Evolutionary conservation across 371 early-diverging fungal species (phyloP).

Genomic region (Apophysomyces sp.): DNA sequence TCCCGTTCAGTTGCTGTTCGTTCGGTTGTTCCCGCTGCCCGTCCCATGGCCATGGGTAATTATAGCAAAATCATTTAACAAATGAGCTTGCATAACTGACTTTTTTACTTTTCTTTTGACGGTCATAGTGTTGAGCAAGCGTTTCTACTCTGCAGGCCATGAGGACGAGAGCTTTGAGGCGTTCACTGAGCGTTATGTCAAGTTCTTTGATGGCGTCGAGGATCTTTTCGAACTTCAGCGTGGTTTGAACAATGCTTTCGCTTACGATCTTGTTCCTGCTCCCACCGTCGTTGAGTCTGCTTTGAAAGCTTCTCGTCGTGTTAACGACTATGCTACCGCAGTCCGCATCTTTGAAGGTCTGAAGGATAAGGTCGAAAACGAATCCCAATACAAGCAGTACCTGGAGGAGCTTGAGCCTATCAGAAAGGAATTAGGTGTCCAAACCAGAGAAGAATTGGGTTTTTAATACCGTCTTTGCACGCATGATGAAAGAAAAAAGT

Average conservation of each 20-base stretch:
- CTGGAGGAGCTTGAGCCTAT: slow-evolving; percentile 84
- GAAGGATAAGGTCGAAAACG: slow-evolving; percentile 85
- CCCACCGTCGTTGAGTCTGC: slow-evolving; percentile 87
- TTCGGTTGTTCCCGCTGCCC: slow-evolving; percentile 27
- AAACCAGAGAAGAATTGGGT: slow-evolving; percentile 87
- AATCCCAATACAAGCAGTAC: slow-evolving; percentile 86
- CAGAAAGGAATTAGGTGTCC: slow-evolving; percentile 83
- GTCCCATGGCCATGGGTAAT: slow-evolving; percentile 32
- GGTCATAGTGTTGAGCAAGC: slow-evolving; percentile 38
- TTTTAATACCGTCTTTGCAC: slow-evolving; percentile 27
- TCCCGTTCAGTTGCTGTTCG: slow-evolving; percentile 37
- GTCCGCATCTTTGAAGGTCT: slow-evolving; percentile 94
- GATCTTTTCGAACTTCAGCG: slow-evolving; percentile 97
- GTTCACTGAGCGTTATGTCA: slow-evolving; percentile 78
- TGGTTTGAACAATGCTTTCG: slow-evolving; percentile 95
- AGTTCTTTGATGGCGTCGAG: slow-evolving; percentile 88
- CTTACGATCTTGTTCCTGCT: slow-evolving; percentile 93
- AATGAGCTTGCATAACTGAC: slow-evolving; percentile 1
- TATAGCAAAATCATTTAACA: not conserved
- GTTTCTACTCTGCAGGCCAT: slow-evolving; percentile 68
- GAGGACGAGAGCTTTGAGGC: slow-evolving; percentile 81
- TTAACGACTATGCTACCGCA: slow-evolving; percentile 91
- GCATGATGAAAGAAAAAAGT: not conserved
- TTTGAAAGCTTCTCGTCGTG: slow-evolving; percentile 86
- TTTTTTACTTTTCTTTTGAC: not conserved